phyloP scores from a whole-genome alignment of 495 filamentous ascomycete species.

The Bryoglossum gracile region DNA sequence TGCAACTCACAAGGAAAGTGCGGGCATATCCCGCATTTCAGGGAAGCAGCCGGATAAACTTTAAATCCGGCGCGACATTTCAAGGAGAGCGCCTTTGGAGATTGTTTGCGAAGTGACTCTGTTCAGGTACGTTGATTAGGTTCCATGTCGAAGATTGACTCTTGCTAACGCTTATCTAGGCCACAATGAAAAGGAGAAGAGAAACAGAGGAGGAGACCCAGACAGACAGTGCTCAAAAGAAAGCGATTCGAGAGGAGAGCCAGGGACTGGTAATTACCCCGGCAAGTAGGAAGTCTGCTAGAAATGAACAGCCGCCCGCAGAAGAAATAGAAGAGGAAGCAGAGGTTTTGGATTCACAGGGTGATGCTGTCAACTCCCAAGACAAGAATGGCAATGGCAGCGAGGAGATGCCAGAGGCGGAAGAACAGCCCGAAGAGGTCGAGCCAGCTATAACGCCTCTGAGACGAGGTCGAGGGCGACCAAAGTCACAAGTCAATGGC shows the following conservation, averaged over 20 bases:
- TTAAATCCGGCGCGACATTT: slow-evolving; percentile 8
- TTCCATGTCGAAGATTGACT: too few relatives aligned
- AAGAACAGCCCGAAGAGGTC: neutral
- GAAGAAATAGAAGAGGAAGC: neutral
- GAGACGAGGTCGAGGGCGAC: neutral
- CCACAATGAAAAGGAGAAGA: slow-evolving; percentile 21
- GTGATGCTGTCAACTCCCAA: neutral
- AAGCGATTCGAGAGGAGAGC: neutral
- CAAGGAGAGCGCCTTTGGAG: neutral
- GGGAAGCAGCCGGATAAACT: slow-evolving; percentile 14
- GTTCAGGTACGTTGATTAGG: slow-evolving; percentile 5
- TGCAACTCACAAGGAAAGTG: slow-evolving; percentile 6
- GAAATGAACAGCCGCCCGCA: too few relatives aligned
- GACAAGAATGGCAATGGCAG: neutral
- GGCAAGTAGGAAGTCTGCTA: too few relatives aligned
- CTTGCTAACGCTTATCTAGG: neutral
- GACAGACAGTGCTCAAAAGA: neutral
- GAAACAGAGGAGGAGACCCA: neutral
- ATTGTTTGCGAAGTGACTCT: neutral
- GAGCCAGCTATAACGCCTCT: slow-evolving; percentile 1
- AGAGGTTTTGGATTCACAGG: neutral
- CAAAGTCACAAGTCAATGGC: neutral
- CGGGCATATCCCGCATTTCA: slow-evolving; percentile 11
- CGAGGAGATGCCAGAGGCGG: neutral
- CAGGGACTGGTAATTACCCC: too few relatives aligned